Conservation (phyloP, 148 eudicot genomes). For the Spergularia bocconei region DNA sequence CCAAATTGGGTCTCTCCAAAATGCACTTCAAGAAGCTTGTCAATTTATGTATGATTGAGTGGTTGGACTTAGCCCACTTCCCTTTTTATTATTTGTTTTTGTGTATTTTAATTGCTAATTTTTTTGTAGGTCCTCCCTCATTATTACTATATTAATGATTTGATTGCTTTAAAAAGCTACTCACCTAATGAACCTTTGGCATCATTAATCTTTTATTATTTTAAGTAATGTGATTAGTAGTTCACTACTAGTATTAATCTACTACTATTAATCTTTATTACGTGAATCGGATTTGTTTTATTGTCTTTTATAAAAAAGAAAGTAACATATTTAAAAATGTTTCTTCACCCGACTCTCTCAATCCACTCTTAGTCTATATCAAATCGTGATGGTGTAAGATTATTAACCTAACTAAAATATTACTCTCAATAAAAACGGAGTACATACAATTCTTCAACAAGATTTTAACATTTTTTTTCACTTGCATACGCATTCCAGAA, state of each 20-base stretch:
- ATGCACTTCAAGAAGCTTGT: constrained; percentile 21
- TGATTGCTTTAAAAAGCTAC: constrained; percentile 13
- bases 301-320: too few species aligned
- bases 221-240: neutral
- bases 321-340: too few species aligned
- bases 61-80: constrained; percentile 45
- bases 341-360: too few species aligned
- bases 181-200: neutral
- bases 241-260: constrained; percentile 3
- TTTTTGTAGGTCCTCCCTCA: constrained; percentile 19
- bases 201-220: neutral
- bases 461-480: too few species aligned
- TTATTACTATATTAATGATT: constrained; percentile 19
- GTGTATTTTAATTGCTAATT: neutral
- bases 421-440: too few species aligned
- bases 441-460: too few species aligned
- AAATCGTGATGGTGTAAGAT: too few species aligned
- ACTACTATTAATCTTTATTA: neutral
- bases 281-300: too few species aligned
- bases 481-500: too few species aligned
- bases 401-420: too few species aligned
- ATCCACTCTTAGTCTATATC: too few species aligned
- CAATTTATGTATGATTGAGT: constrained; percentile 39
- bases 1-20: constrained; percentile 25
- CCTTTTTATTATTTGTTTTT: constrained; percentile 4